Base-by-base conservation (phyloP, 2,329 filamentous ascomycete species). In the Phialophora macrospora region DNA sequence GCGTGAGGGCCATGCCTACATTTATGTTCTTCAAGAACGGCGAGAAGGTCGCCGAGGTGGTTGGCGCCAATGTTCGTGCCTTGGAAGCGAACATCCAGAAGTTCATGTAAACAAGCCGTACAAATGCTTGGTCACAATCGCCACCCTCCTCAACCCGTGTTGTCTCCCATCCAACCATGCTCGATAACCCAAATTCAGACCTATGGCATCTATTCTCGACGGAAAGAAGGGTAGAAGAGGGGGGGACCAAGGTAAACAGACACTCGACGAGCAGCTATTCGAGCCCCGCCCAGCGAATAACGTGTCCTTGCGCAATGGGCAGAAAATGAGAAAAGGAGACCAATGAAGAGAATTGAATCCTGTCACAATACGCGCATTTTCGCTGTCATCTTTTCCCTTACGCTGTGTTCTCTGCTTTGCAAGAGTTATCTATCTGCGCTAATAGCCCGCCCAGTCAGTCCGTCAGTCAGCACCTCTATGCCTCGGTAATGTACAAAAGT, bases 1-100 rank as follows among this genome's bases (percentile, higher is more conserved):
- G 87, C 70, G 86, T 98, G 77, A 88, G 91, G 73, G 93, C 93
- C 77, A 97, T 98, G 93, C 93, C 94, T 63, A 96, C 92, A 30
- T 97, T 98, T 82, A 75, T 90, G 63, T 78, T 96, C 75, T 97
- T 93, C 87, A 91, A 92, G 85, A 79, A 88, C 72, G 92, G 90
- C 71, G 78, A 91, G 78, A 90, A 91, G 83, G 79, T 88, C 41
- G 83, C 80, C 51, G 89, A 92, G 80, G 80, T 97, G 65, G 87
- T 95, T 30, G 93, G 93, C 69, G 93, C 92, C 74, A 92, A 92
- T 81, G 89, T 89, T n/a, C 77, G 79, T 56, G 87, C 84, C n/a
- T 80, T 96, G 65, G 57, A 65, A 30, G 51, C 60, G 12, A 63
- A 64, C 22, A 67, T 70, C 28, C 22, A 60, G 26, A 55, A 59